Conservation (phyloP, 768 basidiomycete genomes). For the Serendipita sp. region DNA sequence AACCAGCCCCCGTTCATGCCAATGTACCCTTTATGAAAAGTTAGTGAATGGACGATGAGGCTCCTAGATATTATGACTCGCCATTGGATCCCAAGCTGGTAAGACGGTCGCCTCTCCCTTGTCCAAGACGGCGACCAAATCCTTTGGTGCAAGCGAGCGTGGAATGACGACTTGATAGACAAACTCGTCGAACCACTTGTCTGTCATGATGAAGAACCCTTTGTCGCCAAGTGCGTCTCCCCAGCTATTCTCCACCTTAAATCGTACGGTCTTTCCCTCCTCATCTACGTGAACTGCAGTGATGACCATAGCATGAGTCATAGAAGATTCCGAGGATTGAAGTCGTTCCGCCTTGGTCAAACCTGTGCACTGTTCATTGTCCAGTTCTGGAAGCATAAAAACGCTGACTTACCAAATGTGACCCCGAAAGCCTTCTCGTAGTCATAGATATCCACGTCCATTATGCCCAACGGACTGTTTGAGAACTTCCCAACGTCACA, state of each 20-base stretch:
- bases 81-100: slow-evolving; percentile 91
- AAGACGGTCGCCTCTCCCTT: slow-evolving; percentile 44
- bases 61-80: slow-evolving; percentile 16
- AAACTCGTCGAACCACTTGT: slow-evolving; percentile 81
- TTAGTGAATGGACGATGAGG: background rate
- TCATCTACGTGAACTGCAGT: slow-evolving; percentile 77
- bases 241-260: slow-evolving; percentile 97
- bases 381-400: background rate
- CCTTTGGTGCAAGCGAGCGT: slow-evolving; percentile 58
- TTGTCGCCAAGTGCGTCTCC: slow-evolving; percentile 59
- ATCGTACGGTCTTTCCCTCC: slow-evolving; percentile 53
- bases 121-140: slow-evolving; percentile 70
- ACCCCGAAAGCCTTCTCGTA: slow-evolving; percentile 35
- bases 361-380: slow-evolving; percentile 16
- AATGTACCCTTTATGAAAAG: background rate
- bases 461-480: slow-evolving; percentile 52
- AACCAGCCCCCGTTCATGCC: background rate
- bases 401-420: background rate
- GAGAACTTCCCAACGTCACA: slow-evolving; percentile 89
- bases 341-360: slow-evolving; percentile 78
- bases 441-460: slow-evolving; percentile 73
- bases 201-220: slow-evolving; percentile 86
- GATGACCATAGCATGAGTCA: slow-evolving; percentile 97
- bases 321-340: slow-evolving; percentile 63
- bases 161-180: slow-evolving; percentile 91